phyloP scores from a whole-genome alignment of 2,329 filamentous ascomycete genomes.

The Colletotrichum horii region DNA sequence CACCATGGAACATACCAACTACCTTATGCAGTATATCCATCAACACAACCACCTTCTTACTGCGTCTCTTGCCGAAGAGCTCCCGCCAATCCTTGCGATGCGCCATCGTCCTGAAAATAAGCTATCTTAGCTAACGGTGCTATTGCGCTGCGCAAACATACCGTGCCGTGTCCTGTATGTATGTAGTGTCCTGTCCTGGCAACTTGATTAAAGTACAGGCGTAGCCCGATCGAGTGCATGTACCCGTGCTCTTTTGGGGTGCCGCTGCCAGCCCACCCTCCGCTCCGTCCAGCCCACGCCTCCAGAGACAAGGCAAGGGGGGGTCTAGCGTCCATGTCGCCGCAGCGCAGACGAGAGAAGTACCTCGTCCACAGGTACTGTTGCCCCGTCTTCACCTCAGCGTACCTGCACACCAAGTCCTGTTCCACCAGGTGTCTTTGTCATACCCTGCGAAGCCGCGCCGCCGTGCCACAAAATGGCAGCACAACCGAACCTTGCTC shows the following conservation, averaged over 20 bases:
- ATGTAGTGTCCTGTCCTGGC: background rate
- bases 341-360: background rate
- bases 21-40: background rate
- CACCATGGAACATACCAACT: background rate
- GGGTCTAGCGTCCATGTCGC: background rate
- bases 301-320: background rate
- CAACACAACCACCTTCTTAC: background rate
- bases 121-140: background rate
- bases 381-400: background rate
- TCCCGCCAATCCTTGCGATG: background rate
- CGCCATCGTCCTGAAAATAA: background rate
- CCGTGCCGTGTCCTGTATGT: background rate
- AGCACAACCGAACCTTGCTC: conserved; percentile 5
- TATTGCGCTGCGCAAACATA: background rate
- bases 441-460: background rate
- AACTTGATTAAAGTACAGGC: background rate
- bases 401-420: background rate
- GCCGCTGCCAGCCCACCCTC: background rate
- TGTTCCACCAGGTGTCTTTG: background rate
- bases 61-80: background rate
- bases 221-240: conserved; percentile 5
- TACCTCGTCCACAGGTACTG: background rate
- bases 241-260: background rate
- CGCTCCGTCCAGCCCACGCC: background rate
- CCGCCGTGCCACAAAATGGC: background rate